These are phyloP conservation scores for Saccharomycopsis selenospora DNA, from an alignment of 805 yeast genomes.

Conservation along the genomic window DNA sequence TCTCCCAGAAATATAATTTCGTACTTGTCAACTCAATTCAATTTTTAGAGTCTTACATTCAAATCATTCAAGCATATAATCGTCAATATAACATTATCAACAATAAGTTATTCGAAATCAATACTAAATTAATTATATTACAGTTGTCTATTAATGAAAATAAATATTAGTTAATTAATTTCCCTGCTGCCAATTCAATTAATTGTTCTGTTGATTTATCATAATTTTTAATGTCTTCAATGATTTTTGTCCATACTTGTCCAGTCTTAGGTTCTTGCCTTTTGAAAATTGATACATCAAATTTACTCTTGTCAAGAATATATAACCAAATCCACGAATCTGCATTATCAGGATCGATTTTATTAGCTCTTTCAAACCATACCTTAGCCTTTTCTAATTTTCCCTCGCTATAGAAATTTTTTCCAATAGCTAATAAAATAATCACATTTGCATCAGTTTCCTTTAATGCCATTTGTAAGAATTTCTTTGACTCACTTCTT, in stretches of 20 bases:
- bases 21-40: conserved; percentile 6
- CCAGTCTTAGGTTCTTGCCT: conserved; percentile 58
- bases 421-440: conserved; percentile 59
- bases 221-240: conserved; percentile 43
- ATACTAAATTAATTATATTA: not conserved
- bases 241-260: conserved; percentile 44
- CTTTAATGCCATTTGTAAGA: conserved; percentile 64
- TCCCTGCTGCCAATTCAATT: conserved; percentile 29
- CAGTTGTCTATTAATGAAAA: not conserved
- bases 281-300: conserved; percentile 29
- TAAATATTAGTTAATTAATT: too few species aligned
- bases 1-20: not conserved
- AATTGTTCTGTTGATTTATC: conserved; percentile 36
- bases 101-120: not conserved
- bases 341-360: conserved; percentile 52
- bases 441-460: conserved; percentile 52
- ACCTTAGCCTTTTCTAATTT: conserved; percentile 55
- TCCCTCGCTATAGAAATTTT: conserved; percentile 57
- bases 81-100: not conserved
- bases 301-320: conserved; percentile 38
- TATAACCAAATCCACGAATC: conserved; percentile 71
- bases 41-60: conserved; percentile 6
- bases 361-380: conserved; percentile 69
- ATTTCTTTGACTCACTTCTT: conserved; percentile 46
- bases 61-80: conserved; percentile 4